A percentile compares a stretch with the other conserved stretches of the same genome.
These are phyloP conservation scores for Ganoderma lucidum DNA, from an alignment of 1,284 basidiomycete species.

Conservation along the genomic window DNA sequence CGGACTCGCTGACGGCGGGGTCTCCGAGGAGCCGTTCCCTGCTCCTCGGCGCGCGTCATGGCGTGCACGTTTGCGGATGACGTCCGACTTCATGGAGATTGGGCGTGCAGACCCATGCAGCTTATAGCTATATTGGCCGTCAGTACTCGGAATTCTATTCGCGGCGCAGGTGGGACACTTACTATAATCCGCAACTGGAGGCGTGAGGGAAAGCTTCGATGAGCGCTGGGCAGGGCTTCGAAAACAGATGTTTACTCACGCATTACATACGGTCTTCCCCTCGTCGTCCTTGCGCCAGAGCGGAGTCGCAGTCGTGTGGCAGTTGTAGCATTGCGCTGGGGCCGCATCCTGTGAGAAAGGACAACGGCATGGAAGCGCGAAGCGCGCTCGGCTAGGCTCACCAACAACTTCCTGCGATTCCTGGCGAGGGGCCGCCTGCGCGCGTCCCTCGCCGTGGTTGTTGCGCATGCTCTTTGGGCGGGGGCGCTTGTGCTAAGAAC, in stretches of 20 bases:
- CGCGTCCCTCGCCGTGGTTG: conserved; percentile 69
- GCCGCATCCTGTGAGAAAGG: conserved; percentile 34
- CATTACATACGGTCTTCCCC: conserved; percentile 92
- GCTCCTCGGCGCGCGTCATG: conserved; percentile 70
- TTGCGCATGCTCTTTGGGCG: conserved; percentile 85
- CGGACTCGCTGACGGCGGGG: conserved; percentile 70
- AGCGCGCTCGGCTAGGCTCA: conserved; percentile 25
- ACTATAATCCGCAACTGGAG: conserved; percentile 59
- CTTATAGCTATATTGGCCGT: conserved; percentile 62
- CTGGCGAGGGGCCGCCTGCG: conserved; percentile 66
- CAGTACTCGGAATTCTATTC: conserved; percentile 25
- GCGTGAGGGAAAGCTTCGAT: conserved; percentile 27
- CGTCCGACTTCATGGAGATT: conserved; percentile 87
- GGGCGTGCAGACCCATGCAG: conserved; percentile 82
- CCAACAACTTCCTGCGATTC: conserved; percentile 51
- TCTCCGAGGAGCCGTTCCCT: conserved; percentile 54
- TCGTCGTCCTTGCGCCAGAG: conserved; percentile 92
- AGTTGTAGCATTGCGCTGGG: conserved; percentile 86
- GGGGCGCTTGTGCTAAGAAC: conserved; percentile 76
- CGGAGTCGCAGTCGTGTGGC: conserved; percentile 90
- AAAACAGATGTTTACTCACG: conserved; percentile 56
- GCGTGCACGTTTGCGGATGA: conserved; percentile 82
- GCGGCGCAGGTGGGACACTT: conserved; percentile 42
- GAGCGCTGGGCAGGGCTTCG: conserved; percentile 27
- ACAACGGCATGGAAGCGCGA: conserved; percentile 18